A percentile compares a stretch with the other conserved stretches of the same genome.
phyloP scores from a whole-genome alignment of 1,284 basidiomycete species.

The Melampsora americana region DNA sequence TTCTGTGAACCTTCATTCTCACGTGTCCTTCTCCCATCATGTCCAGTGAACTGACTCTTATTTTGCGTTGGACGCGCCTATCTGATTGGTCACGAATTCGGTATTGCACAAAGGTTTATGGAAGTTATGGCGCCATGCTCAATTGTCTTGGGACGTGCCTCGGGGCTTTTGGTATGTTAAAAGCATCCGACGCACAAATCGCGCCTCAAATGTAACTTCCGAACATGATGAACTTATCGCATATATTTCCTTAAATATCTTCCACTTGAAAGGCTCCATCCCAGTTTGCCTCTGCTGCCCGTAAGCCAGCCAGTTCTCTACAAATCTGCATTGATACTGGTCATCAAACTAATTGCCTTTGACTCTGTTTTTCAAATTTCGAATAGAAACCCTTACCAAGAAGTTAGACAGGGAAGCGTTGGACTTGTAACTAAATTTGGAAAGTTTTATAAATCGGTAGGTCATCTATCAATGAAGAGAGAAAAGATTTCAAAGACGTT shows the following conservation, averaged over 20 bases:
- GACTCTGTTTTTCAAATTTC: not conserved
- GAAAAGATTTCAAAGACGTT: too few species aligned
- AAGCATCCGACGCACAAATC: not conserved
- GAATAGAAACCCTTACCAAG: conserved; percentile 13
- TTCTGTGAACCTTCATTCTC: not conserved
- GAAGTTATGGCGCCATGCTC: conserved; percentile 76
- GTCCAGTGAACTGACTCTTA: not conserved
- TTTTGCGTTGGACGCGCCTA: not conserved
- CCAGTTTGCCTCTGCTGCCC: conserved; percentile 65
- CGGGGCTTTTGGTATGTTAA: conserved; percentile 47
- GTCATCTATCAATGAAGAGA: not conserved
- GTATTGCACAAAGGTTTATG: conserved; percentile 52
- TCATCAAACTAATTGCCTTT: not conserved
- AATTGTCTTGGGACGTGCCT: conserved; percentile 59
- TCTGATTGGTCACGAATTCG: not conserved
- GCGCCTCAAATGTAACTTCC: conserved; percentile 57
- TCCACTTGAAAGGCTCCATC: conserved; percentile 67
- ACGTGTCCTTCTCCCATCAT: not conserved
- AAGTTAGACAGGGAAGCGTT: conserved; percentile 59
- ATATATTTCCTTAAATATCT: not conserved
- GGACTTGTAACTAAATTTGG: conserved; percentile 67
- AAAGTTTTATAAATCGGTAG: conserved; percentile 7
- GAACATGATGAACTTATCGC: conserved; percentile 56
- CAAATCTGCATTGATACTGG: not conserved
- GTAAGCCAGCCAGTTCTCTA: not conserved